phyloP scores from a whole-genome alignment of 164 flowering plant genomes.

The Berberis vulgaris region DNA sequence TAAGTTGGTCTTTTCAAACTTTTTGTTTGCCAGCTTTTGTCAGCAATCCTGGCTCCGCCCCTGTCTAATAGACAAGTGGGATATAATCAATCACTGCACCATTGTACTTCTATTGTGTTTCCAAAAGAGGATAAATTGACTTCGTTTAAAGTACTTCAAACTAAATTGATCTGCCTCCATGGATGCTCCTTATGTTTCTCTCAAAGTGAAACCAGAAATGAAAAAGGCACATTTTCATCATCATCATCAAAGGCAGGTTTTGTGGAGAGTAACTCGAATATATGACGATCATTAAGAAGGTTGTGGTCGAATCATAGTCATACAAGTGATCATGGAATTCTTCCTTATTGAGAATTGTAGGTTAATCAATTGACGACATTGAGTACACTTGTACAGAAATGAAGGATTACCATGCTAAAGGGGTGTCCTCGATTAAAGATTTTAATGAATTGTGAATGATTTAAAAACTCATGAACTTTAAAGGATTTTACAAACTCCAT shows the following conservation, averaged over 20 bases:
- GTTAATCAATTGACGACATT: too few relatives aligned
- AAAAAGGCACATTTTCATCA: slow-evolving; percentile 8
- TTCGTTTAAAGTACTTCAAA: background rate
- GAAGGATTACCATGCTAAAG: too few relatives aligned
- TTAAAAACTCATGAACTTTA: too few relatives aligned
- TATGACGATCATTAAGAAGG: background rate
- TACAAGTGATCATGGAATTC: background rate
- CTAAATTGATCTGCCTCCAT: background rate
- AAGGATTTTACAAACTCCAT: too few relatives aligned
- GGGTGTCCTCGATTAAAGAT: too few relatives aligned
- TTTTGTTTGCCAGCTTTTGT: too few relatives aligned
- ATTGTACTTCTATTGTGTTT: background rate
- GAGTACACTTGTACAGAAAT: too few relatives aligned
- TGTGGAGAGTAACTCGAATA: background rate
- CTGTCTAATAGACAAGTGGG: background rate
- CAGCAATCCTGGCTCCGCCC: too few relatives aligned
- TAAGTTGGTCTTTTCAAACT: too few relatives aligned
- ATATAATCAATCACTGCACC: background rate
- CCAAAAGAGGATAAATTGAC: background rate
- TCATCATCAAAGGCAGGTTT: slow-evolving; percentile 4
- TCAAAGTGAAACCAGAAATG: slow-evolving; percentile 1
- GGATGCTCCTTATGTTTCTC: background rate
- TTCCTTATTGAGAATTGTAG: slow-evolving; percentile 1
- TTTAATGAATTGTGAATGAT: too few relatives aligned
- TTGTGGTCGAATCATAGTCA: background rate